Evolutionary conservation across 2,329 filamentous ascomycete species (phyloP), one percentile per base, ranked within the genome.

Genomic region (Pleomassaria siparia): DNA sequence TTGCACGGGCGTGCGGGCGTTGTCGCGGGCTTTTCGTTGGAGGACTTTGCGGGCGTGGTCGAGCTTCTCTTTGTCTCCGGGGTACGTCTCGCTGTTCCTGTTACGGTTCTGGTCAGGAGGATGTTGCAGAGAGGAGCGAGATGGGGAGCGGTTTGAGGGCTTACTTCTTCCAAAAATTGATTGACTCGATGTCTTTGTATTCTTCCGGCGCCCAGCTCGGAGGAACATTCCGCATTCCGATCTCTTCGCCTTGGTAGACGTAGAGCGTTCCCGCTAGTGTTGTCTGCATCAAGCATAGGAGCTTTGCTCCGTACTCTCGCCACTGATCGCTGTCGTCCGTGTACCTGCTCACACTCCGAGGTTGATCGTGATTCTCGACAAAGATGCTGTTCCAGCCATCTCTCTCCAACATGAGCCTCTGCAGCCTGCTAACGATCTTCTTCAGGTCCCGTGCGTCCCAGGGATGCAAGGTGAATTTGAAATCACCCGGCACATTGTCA

Each of bases 1-100:
- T 58, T 88, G 85, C 72, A 89, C 82, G 0, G 86, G 86, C 3
- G 81, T 79, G 13, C 86, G 76, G 9, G 83, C 80, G 59, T 88
- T 82, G 64, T 89, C 85, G 33, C 85, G 75, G n/a, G 78, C 82
- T 45, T 87, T 80, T 50, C 76, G 73, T 49, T 83, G 79, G 56
- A 87, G 71, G 51, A 63, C 75, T 18, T 62, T 51, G 20, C 62
- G 58, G 2, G 59, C 66, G 10, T 60, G 41, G 8, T 52, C 50
- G 40, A 67, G 60, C 35, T 69, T 68, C 6, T 56, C 50, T 2
- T 53, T 32, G 40, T 67, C 24, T 30, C 53, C 50, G 11, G 66
- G 62, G 51, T 69, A 69, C 46, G 65, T 55, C 13, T 60, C 44
- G 33, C 54, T 58, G 47, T 12, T 0, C 2, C 6, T 28, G 32